Evolutionary conservation across 148 eudicot species (phyloP), one percentile per base, ranked within the genome.

Genomic region (Rhododendron griersonianum): DNA sequence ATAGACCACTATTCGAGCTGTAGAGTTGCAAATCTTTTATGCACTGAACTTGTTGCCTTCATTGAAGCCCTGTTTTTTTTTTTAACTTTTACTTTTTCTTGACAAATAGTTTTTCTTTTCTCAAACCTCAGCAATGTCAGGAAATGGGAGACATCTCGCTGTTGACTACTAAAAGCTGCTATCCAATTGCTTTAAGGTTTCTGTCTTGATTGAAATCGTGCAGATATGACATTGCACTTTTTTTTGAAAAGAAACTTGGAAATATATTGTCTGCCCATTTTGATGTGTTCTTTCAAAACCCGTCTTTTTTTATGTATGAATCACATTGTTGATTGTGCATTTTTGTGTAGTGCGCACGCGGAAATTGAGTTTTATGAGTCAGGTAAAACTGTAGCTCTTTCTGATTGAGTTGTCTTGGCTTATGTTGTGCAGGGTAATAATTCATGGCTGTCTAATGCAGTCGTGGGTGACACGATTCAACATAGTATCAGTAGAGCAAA

Each of bases 371-470:
- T 80, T 79, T 18, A 51, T 33, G 65, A 30, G 67, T 33, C 63
- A 25, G 47, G 14, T 18, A 39, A 81, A 14, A n/a, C 41, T 80
- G 11, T 55, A 81, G n/a, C 69, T 81, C 39, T 25, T 80, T 80
- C 83, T 55, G 35, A 57, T 81, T 55, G 63, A 81, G 18, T 35
- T 57, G 45, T 61, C 28, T 57, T 50, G 11, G 41, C 63, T 51
- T 37, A 28, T 19, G 69, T 19, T 81, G 28, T 48, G 59, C 91
- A 91, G 91, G 87, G 81, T 83, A 50, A 78, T 18, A 55, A 50
- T 76, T 85, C 91, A 86, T 57, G 47, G 79, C 77, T 84, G 45
- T 83, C 89, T 51, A 83, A 53, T 53, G 73, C 63, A 63, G 85
- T 75, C 41, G 75, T 69, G 47, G 83, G 77, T 71, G 80, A 80